A percentile compares a stretch with the other conserved stretches of the same genome.
Conservation (phyloP, 225 moss, liverwort and hornwort genomes). For the Neckera pumila region DNA sequence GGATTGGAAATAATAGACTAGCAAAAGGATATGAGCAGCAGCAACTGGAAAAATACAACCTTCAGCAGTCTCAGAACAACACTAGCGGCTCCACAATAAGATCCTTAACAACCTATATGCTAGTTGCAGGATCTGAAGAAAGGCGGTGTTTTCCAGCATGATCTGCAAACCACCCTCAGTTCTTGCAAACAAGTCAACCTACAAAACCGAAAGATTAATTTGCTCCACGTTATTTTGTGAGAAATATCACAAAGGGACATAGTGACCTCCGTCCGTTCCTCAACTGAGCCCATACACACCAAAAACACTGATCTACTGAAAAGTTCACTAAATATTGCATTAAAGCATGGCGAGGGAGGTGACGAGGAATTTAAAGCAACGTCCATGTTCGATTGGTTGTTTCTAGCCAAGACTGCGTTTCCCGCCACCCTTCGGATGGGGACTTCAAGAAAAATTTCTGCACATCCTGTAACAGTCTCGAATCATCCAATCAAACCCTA, state of each 20-base stretch:
- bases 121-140: not conserved
- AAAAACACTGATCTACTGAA: not conserved
- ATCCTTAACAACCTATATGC: no score
- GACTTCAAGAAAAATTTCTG: no score
- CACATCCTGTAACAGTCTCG: not conserved
- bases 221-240: not conserved
- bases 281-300: not conserved
- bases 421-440: not conserved
- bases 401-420: not conserved
- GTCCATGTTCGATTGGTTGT: not conserved
- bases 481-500: not conserved
- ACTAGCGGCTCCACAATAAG: not conserved
- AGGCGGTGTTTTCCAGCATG: not conserved
- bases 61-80: not conserved
- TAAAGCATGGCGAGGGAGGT: not conserved
- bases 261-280: not conserved
- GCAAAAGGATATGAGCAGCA: not conserved
- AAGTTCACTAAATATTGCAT: not conserved
- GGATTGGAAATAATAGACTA: no score
- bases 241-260: not conserved
- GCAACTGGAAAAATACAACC: not conserved
- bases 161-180: not conserved
- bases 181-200: not conserved
- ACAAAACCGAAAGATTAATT: not conserved
- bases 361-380: not conserved